A percentile compares a stretch with the other conserved stretches of the same genome.
Conservation (phyloP, 441 rosid genomes). For the Croton setiger region DNA sequence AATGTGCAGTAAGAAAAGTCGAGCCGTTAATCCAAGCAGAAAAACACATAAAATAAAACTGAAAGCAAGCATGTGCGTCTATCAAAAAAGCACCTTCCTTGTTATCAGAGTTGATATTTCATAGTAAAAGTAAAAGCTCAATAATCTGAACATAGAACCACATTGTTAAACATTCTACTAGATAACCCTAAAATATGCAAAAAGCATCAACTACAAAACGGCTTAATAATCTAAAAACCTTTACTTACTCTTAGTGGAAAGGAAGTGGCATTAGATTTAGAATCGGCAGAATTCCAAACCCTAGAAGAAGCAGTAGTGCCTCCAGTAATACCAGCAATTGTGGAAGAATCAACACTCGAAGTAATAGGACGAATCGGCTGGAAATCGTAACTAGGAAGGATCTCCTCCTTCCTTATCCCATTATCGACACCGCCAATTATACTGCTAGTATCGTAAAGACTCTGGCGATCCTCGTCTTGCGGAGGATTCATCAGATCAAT, state of each 20-base stretch:
- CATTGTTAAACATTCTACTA: neutral
- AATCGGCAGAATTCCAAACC: constrained; percentile 51
- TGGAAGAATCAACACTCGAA: constrained; percentile 27
- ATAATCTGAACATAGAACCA: neutral
- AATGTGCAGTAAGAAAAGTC: neutral
- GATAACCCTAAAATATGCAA: neutral
- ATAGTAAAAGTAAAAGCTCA: too few relatives aligned
- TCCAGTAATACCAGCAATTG: constrained; percentile 20
- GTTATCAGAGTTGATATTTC: too few relatives aligned
- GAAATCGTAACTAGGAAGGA: constrained; percentile 82
- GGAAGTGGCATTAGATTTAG: constrained; percentile 27
- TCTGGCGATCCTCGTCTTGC: constrained; percentile 35
- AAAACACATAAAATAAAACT: neutral
- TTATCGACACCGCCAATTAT: constrained; percentile 24
- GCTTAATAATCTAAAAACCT: neutral
- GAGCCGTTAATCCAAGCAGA: neutral
- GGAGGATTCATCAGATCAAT: constrained; percentile 54
- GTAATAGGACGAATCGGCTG: constrained; percentile 61
- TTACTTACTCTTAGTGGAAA: constrained; percentile 44
- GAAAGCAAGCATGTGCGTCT: neutral
- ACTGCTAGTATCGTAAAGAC: neutral
- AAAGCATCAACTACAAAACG: neutral
- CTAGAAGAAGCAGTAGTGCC: constrained; percentile 17
- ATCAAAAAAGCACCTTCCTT: neutral
- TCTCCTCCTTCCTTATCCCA: constrained; percentile 56